Base-by-base conservation (phyloP, 768 basidiomycete genomes). In the Termitomyces bulborhizus region DNA sequence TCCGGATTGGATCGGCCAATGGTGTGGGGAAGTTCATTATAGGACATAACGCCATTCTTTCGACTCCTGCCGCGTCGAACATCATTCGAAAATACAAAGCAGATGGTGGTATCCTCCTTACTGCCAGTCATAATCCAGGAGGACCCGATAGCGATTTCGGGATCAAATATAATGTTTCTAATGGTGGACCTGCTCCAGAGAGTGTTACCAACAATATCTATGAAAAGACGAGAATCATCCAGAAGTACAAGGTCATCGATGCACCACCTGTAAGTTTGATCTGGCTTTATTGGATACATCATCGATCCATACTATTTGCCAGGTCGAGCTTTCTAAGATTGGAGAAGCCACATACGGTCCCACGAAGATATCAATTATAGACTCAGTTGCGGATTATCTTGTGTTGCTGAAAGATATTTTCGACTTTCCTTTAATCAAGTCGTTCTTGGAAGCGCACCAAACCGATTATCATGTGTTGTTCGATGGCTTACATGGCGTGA, bases 91-190 rank as follows among this genome's bases (percentile, higher is more conserved):
- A 93, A 64, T 93, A 93, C 77, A 93, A 97, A 72, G 95, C 95
- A 4, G 84, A 91, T 63, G 97, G 97, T 44, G 97, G 97, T 60
- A 99, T 99, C 71, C 79, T 99, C 52, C 79, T 99, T 60, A 99
- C 97, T 5, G 97, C 97, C 16, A 89, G 86, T 57, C 97, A 99
- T 79, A 99, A 99, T 72, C 95, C 97, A 16, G 97, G 97, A 53
- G 97, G 97, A 24, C 97, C 97, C n/a, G 82, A 93, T 67, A 88
- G 90, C 64, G 97, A 99, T 72, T 99, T 98, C 69, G 97, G 97
- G 46, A 98, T 99, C 83, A 98, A 99, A 74, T 99, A 97, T 78
- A 99, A 99, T 71, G 89, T 93, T 46, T 86, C 88, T 39, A 99
- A 99, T 63, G 97, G 97, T 57, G 97, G 97, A 3, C 96, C 97